Evolutionary conservation across 371 early-diverging fungal genomes (phyloP).

Genomic region (Mortierella sp.): DNA sequence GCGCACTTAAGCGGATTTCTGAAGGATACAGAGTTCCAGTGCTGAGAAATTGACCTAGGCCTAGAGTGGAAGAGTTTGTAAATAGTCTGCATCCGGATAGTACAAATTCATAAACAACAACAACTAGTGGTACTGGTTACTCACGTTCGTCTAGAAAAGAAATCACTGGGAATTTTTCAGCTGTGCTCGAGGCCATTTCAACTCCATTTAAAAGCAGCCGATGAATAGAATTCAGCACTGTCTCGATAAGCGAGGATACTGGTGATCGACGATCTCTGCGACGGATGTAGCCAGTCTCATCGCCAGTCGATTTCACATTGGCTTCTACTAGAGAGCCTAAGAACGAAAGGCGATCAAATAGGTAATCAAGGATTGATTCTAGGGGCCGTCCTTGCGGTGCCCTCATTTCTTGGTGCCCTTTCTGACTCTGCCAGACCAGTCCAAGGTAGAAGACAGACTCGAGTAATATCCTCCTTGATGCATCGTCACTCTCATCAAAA

Average conservation of each 20-base stretch:
- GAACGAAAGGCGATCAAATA: slow-evolving; percentile 10
- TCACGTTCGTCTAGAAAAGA: slow-evolving; percentile 29
- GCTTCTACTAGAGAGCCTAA: slow-evolving; percentile 13
- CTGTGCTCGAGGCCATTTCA: neutral
- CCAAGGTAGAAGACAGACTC: slow-evolving; percentile 33
- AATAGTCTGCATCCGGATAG: neutral
- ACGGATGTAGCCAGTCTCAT: neutral
- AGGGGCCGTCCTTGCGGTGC: slow-evolving; percentile 12
- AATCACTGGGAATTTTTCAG: slow-evolving; percentile 4
- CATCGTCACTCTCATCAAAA: slow-evolving; percentile 28
- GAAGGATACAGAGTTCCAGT: slow-evolving; percentile 13
- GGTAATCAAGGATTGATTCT: slow-evolving; percentile 25
- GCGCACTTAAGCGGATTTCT: slow-evolving; percentile 24
- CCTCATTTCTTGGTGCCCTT: neutral
- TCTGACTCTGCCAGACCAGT: slow-evolving; percentile 26
- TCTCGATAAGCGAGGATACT: slow-evolving; percentile 15
- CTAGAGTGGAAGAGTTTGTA: neutral
- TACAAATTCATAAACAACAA: neutral
- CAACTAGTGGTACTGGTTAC: neutral
- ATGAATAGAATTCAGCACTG: slow-evolving; percentile 9
- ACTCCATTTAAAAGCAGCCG: slow-evolving; percentile 4
- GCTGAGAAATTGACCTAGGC: slow-evolving; percentile 20
- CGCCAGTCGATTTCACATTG: slow-evolving; percentile 5
- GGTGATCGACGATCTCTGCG: slow-evolving; percentile 13
- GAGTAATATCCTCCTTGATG: slow-evolving; percentile 21